Evolutionary conservation across 306 rosid species (phyloP).

Genomic region (Malus sylvestris): DNA sequence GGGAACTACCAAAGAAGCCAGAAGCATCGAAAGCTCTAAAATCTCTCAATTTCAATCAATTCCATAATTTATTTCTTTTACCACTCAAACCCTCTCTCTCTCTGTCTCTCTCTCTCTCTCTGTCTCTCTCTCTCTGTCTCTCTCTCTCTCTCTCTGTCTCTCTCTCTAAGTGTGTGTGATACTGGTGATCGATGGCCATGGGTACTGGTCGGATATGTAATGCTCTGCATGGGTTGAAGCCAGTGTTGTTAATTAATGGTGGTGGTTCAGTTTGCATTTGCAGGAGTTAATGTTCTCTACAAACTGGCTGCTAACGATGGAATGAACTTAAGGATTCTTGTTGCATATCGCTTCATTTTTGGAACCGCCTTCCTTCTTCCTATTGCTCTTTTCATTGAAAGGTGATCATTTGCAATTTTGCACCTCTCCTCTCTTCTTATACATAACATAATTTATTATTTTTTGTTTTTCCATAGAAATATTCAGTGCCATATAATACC

Average conservation of each 20-base stretch:
- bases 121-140: not conserved
- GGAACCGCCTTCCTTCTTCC: constrained; percentile 58
- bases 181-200: not conserved
- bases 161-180: not conserved
- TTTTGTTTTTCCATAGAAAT: too few relatives aligned
- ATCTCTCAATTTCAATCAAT: not conserved
- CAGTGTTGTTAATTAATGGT: constrained; percentile 45
- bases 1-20: constrained; percentile 3
- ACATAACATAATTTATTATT: too few relatives aligned
- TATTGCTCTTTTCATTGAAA: constrained; percentile 45
- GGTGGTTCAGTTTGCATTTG: constrained; percentile 33
- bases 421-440: too few relatives aligned
- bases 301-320: constrained; percentile 54
- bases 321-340: constrained; percentile 40
- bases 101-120: not conserved
- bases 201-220: not conserved
- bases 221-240: constrained; percentile 28
- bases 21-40: not conserved
- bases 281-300: constrained; percentile 50
- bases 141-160: not conserved
- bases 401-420: constrained; percentile 19
- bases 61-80: not conserved
- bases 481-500: too few relatives aligned
- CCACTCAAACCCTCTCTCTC: not conserved
- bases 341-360: constrained; percentile 60